These are phyloP conservation scores for Colletotrichum sp. DNA, from an alignment of 2,329 filamentous ascomycete species.

Conservation along the genomic window DNA sequence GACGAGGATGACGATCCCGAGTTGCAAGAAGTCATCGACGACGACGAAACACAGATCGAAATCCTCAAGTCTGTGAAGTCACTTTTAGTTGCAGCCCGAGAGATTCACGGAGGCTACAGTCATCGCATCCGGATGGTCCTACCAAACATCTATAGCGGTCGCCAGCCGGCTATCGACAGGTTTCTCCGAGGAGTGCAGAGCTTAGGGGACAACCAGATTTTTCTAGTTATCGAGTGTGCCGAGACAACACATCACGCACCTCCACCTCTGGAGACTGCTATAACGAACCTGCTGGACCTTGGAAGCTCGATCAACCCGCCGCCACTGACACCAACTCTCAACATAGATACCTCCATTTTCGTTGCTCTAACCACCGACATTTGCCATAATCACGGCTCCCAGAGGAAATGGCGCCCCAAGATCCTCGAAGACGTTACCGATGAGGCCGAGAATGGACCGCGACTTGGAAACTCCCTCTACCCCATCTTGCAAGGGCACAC, in stretches of 20 bases:
- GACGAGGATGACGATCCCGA: conserved; percentile 27
- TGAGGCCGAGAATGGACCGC: conserved; percentile 20
- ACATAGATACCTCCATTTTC: conserved; percentile 45
- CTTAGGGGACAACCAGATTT: conserved; percentile 30
- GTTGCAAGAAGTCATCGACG: conserved; percentile 36
- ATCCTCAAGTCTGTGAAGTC: conserved; percentile 31
- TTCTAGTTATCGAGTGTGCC: conserved; percentile 34
- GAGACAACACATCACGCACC: conserved; percentile 23
- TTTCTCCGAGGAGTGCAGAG: conserved; percentile 33
- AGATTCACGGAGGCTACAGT: conserved; percentile 33
- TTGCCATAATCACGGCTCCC: conserved; percentile 35
- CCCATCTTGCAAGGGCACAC: conserved; percentile 33
- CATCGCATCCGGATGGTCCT: conserved; percentile 40
- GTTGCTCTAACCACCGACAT: conserved; percentile 45
- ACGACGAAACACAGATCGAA: conserved; percentile 34
- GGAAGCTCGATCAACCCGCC: conserved; percentile 22
- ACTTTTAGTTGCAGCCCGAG: conserved; percentile 37
- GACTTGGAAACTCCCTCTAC: conserved; percentile 31
- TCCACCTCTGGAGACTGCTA: conserved; percentile 29
- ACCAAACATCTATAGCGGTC: conserved; percentile 32
- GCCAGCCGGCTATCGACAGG: conserved; percentile 33
- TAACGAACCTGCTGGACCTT: conserved; percentile 34
- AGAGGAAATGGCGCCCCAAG: conserved; percentile 35
- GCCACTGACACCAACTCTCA: conserved; percentile 38
- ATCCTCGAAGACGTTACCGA: conserved; percentile 16